Conservation (phyloP, 345 rosid species). For the Hirschfeldia incana region DNA sequence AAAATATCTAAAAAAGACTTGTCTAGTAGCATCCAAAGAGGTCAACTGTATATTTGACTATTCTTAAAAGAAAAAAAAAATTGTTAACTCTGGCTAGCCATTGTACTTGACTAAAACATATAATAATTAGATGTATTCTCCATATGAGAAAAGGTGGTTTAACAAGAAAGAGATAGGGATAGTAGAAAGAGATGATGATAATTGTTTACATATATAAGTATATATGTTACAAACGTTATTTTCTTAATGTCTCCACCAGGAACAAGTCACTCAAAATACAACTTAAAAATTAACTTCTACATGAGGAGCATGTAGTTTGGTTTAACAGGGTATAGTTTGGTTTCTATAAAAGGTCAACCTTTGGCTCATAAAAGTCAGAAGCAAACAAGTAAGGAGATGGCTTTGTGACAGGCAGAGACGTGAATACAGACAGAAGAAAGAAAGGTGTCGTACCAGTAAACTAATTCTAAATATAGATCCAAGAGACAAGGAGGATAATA, state of each 20-base stretch:
- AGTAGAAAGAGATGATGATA: background rate
- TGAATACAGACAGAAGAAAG: conserved; percentile 32
- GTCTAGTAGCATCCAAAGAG: background rate
- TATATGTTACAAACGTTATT: background rate
- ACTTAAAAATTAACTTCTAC: background rate
- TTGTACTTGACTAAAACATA: background rate
- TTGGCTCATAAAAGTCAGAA: conserved; percentile 5
- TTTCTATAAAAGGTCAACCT: background rate
- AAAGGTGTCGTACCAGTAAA: conserved; percentile 38
- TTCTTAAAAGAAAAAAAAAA: background rate
- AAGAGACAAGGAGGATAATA: conserved; percentile 26
- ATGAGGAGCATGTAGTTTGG: background rate
- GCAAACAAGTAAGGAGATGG: background rate
- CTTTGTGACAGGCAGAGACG: conserved; percentile 30
- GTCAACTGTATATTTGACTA: background rate
- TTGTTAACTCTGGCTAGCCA: background rate
- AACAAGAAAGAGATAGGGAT: background rate
- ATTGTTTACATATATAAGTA: background rate
- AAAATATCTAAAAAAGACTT: background rate
- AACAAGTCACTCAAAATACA: background rate
- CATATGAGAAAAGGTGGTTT: background rate
- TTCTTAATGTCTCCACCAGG: background rate
- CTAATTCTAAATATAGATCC: conserved; percentile 35
- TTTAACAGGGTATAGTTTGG: background rate
- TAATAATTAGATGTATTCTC: background rate